Evolutionary conservation across 1,139 yeast species (phyloP).

Genomic region (Meyerozyma athensensis): DNA sequence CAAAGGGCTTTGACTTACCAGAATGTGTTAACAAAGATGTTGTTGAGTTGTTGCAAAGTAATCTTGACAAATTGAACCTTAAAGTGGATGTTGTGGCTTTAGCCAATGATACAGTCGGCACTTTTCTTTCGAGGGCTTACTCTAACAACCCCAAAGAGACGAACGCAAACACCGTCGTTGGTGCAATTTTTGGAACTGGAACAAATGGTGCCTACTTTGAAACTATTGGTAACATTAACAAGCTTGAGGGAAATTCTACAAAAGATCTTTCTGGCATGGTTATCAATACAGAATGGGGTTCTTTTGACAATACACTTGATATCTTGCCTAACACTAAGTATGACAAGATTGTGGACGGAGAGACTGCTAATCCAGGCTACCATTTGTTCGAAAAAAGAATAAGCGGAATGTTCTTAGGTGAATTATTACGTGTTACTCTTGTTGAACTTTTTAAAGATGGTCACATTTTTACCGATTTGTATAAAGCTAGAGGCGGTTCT

Average conservation of each 20-base stretch:
- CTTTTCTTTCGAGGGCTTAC: constrained; percentile 82
- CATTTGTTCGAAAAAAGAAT: constrained; percentile 93
- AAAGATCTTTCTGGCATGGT: constrained; percentile 69
- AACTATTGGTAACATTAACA: constrained; percentile 61
- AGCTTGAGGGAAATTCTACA: constrained; percentile 46
- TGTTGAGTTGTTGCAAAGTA: constrained; percentile 64
- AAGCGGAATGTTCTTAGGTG: constrained; percentile 93
- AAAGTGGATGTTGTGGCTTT: constrained; percentile 81
- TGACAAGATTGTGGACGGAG: constrained; percentile 63
- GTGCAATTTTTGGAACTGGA: constrained; percentile 94
- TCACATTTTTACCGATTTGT: constrained; percentile 52
- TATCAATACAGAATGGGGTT: constrained; percentile 96
- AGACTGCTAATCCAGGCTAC: constrained; percentile 78
- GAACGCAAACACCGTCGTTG: constrained; percentile 70
- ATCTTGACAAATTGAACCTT: constrained; percentile 51
- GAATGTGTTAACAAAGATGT: constrained; percentile 85
- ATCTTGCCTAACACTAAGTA: constrained; percentile 71
- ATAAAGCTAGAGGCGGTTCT: constrained; percentile 44
- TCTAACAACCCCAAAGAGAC: constrained; percentile 52
- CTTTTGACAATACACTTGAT: constrained; percentile 76
- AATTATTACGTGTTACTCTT: constrained; percentile 68
- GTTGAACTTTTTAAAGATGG: constrained; percentile 60
- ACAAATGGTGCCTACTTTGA: constrained; percentile 94
- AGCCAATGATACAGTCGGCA: constrained; percentile 94
- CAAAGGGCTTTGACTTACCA: constrained; percentile 83